Conservation (phyloP, 805 yeast species). For the Metahyphopichia silvanorum region DNA sequence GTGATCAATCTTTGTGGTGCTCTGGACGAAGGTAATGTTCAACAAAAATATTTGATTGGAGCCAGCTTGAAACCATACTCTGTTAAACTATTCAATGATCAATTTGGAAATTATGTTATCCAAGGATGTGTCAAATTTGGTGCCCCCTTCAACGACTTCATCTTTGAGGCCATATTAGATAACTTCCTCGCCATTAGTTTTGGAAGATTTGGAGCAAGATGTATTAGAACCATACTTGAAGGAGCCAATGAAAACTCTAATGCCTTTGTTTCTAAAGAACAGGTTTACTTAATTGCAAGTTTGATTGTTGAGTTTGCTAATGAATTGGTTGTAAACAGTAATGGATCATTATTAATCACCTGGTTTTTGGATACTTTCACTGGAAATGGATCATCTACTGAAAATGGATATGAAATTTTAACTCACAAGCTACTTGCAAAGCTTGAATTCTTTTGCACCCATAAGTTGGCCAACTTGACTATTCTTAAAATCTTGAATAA, state of each 20-base stretch:
- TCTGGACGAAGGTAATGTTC: conserved; percentile 6
- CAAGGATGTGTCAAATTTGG: conserved; percentile 93
- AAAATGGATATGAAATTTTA: conserved; percentile 62
- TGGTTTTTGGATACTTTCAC: conserved; percentile 86
- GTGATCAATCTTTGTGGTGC: conserved; percentile 66
- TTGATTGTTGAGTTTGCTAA: conserved; percentile 76
- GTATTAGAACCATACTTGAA: conserved; percentile 90
- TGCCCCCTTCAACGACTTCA: conserved; percentile 83
- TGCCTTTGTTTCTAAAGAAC: conserved; percentile 47
- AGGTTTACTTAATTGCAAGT: conserved; percentile 68
- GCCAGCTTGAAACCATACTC: conserved; percentile 74
- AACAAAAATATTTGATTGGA: conserved; percentile 58
- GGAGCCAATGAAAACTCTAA: conserved; percentile 51
- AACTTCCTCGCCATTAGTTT: conserved; percentile 78
- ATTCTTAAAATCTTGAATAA: conserved; percentile 73
- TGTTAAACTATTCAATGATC: conserved; percentile 85
- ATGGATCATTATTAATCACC: conserved; percentile 85
- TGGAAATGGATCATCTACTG: conserved; percentile 29
- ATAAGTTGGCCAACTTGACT: conserved; percentile 81
- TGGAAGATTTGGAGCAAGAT: conserved; percentile 93
- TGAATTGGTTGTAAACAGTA: conserved; percentile 74
- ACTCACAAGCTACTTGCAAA: conserved; percentile 61
- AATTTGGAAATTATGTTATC: conserved; percentile 93
- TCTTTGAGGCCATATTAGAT: conserved; percentile 76
- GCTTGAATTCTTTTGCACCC: conserved; percentile 64